phyloP scores from a whole-genome alignment of 306 rosid species.

The Acacia melanoxylon region DNA sequence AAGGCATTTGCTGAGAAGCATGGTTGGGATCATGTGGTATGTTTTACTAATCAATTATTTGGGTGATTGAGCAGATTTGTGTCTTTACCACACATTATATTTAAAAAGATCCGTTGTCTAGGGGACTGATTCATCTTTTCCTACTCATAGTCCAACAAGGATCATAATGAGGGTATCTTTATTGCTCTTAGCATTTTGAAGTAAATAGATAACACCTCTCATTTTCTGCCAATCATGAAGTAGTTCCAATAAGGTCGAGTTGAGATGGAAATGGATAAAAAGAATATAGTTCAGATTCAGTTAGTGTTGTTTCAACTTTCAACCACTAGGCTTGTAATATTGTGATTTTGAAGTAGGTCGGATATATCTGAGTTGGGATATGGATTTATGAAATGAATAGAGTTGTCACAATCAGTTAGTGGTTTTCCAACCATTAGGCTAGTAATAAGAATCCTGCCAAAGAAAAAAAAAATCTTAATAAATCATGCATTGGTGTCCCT shows the following conservation, averaged over 20 bases:
- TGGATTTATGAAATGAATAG: neutral
- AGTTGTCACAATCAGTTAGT: neutral
- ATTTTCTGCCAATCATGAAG: neutral
- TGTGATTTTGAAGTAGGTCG: neutral
- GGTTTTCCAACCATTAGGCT: conserved; percentile 20
- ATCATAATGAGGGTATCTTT: neutral
- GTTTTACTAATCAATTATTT: conserved; percentile 23
- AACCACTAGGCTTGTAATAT: neutral
- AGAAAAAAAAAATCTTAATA: conserved; percentile 6
- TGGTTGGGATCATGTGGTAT: conserved; percentile 93
- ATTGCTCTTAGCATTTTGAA: neutral
- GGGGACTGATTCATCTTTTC: neutral
- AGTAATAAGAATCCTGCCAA: neutral
- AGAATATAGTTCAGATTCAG: neutral
- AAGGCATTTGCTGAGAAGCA: conserved; percentile 85
- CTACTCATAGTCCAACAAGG: neutral
- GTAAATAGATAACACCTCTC: neutral
- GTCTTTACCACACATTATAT: neutral
- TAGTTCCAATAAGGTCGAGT: neutral
- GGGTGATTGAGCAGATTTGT: neutral
- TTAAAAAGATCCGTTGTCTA: neutral
- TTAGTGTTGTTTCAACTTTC: conserved; percentile 18
- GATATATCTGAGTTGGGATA: neutral
- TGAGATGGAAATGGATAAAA: neutral
- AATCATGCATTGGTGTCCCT: neutral